Percentiles rank a stretch among this genome's conserved stretches.
phyloP scores from a whole-genome alignment of 108 stramenopile genomes.

The Skeletonema marinoi region DNA sequence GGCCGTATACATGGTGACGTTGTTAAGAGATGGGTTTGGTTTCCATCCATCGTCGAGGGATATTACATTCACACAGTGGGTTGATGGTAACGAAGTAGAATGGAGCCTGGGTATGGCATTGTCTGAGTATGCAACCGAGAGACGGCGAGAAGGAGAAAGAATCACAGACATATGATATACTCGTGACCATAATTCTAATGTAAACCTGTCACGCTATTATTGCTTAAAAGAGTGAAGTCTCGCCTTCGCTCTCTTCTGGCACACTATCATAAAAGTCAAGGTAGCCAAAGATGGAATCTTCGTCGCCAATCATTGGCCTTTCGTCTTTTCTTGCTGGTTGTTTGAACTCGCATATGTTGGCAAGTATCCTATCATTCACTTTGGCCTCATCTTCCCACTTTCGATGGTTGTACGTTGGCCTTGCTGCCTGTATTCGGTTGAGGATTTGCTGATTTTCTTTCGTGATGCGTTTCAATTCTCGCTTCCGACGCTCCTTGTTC shows the following conservation, averaged over 20 bases:
- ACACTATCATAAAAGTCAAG: conserved; percentile 39
- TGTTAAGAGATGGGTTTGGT: conserved; percentile 90
- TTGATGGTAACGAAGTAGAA: conserved; percentile 89
- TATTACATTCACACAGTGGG: conserved; percentile 85
- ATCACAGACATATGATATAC: background rate
- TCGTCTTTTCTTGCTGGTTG: conserved; percentile 1
- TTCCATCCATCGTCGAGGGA: conserved; percentile 79
- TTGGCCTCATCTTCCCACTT: conserved; percentile 82
- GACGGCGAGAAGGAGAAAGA: conserved; percentile 6
- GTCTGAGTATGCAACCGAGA: conserved; percentile 50
- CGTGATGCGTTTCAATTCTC: conserved; percentile 83
- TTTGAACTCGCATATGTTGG: conserved; percentile 80
- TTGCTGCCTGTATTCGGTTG: conserved; percentile 59
- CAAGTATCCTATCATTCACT: conserved; percentile 61
- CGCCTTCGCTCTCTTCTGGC: background rate
- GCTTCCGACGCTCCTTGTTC: conserved; percentile 64
- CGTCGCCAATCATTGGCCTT: conserved; percentile 6
- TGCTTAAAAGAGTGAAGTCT: background rate
- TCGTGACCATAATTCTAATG: background rate
- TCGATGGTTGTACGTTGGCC: conserved; percentile 79
- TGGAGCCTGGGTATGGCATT: conserved; percentile 90
- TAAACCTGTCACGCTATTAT: background rate
- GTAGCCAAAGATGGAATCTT: conserved; percentile 48
- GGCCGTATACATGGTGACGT: conserved; percentile 87
- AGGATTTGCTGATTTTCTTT: conserved; percentile 77